Percentiles rank a stretch among this genome's conserved stretches.
Evolutionary conservation across 163 green algal genomes (phyloP).

Genomic region (Scenedesmus sp.): DNA sequence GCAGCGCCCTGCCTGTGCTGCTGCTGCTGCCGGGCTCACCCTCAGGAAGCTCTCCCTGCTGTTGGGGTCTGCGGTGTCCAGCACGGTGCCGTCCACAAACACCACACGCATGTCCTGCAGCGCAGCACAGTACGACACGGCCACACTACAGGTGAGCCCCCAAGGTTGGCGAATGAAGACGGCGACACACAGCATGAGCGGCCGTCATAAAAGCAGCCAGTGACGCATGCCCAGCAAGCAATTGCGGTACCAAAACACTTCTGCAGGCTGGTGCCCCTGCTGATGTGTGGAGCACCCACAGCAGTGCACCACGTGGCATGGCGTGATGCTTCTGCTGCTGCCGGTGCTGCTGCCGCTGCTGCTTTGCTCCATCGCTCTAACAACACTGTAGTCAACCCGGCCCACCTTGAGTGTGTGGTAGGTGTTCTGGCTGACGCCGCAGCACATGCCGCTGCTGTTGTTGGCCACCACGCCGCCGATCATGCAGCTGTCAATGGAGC

Average conservation of each 20-base stretch:
- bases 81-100: conserved; percentile 94
- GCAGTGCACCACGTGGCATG: neutral
- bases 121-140: neutral
- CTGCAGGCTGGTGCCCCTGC: too few relatives aligned
- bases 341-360: conserved; percentile 8
- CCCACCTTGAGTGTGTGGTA: conserved; percentile 70
- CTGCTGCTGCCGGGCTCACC: conserved; percentile 53
- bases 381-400: neutral
- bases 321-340: neutral
- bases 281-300: too few relatives aligned
- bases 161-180: too few relatives aligned
- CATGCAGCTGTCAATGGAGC: conserved; percentile 98
- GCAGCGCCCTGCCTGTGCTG: neutral
- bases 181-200: too few relatives aligned
- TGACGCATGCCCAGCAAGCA: neutral
- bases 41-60: conserved; percentile 84
- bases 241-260: neutral
- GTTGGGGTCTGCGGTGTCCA: conserved; percentile 91
- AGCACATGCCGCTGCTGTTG: conserved; percentile 99
- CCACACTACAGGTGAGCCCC: too few relatives aligned
- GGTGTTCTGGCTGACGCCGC: conserved; percentile 90
- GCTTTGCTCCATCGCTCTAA: neutral
- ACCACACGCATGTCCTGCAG: conserved; percentile 93
- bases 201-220: neutral
- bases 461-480: conserved; percentile 97